Evolutionary conservation across 768 basidiomycete species (phyloP), one percentile per base, ranked within the genome.

Genomic region (Antrodiella citrinella): DNA sequence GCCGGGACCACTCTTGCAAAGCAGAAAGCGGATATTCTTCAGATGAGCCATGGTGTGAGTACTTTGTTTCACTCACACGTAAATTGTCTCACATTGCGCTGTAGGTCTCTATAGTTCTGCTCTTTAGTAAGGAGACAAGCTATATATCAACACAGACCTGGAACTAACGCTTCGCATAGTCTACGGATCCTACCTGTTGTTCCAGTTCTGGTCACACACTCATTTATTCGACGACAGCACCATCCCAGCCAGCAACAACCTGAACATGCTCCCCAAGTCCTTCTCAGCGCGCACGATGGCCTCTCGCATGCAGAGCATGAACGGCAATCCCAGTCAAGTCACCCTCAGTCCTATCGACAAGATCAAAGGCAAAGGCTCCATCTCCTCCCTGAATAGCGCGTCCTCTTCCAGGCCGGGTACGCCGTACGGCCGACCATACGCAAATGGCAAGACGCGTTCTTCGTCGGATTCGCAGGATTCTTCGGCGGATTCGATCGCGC

Each of bases 181-280:
- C 53, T 82, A 82, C 57, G 52, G 63, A 20, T 64, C 67, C 19
- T 78, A 75, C 57, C 67, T 80, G 26, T 60, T 79, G 47, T 79
- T 80, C 59, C 78, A 78, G 59, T 69, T 81, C 11, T 78, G 72
- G 69, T 77, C 78, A 3, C 79, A 80, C 59, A 68, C 67, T 50
- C 67, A 77, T 54, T 64, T 81, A 26, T 82, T 78, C 62, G 65
- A 69, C 15, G 77, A 75, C 42, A 54, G 20, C 1, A 21, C 35
- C 4, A 18, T 25, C 0, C 48, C 51, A 18, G 41, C 41, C 5
- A 50, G 48, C 49, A 30, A 47, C 49, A 53, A 47, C 19, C 54
- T 55, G 2, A 51, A 51, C 24, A 60, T 39, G 44, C 46, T 26
- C 22, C 7, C 30, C 7, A 15, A 15, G 7, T 7, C 15, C 7